These are phyloP conservation scores for Endotrypanum monterogeii DNA, from an alignment of 208 protist species.

Conservation along the genomic window DNA sequence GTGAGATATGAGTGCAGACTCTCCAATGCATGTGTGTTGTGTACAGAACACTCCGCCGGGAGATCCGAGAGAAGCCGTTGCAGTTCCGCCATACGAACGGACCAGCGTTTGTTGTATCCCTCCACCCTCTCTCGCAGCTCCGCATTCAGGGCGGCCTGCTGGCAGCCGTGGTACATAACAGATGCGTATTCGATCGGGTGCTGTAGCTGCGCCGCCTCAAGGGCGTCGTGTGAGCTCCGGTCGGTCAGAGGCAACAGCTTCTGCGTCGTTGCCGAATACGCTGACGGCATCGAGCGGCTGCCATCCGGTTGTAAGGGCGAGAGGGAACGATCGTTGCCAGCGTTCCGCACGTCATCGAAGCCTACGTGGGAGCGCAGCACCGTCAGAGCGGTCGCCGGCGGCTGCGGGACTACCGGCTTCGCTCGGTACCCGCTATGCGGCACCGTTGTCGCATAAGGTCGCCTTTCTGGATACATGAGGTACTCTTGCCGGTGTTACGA, in stretches of 20 bases:
- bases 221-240: constrained; percentile 32
- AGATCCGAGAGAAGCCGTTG: constrained; percentile 38
- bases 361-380: constrained; percentile 61
- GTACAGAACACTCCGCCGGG: constrained; percentile 39
- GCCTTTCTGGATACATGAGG: constrained; percentile 62
- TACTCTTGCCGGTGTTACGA: not conserved
- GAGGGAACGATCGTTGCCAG: constrained; percentile 1
- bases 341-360: constrained; percentile 44
- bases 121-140: constrained; percentile 70
- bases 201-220: constrained; percentile 34
- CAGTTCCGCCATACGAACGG: constrained; percentile 45
- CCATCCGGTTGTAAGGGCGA: constrained; percentile 8
- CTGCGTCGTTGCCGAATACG: constrained; percentile 8
- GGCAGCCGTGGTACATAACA: constrained; percentile 69
- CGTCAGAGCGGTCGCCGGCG: constrained; percentile 54
- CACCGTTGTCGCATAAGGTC: constrained; percentile 65
- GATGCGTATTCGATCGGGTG: constrained; percentile 55
- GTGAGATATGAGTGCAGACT: constrained; percentile 48
- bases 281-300: not conserved
- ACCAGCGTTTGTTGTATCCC: constrained; percentile 50
- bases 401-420: constrained; percentile 45
- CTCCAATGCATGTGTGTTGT: constrained; percentile 42
- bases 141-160: constrained; percentile 78
- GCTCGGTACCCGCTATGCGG: constrained; percentile 65
- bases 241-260: constrained; percentile 18